Base-by-base conservation (phyloP, 1,139 yeast species). In the Pneumocystis jirovecii region DNA sequence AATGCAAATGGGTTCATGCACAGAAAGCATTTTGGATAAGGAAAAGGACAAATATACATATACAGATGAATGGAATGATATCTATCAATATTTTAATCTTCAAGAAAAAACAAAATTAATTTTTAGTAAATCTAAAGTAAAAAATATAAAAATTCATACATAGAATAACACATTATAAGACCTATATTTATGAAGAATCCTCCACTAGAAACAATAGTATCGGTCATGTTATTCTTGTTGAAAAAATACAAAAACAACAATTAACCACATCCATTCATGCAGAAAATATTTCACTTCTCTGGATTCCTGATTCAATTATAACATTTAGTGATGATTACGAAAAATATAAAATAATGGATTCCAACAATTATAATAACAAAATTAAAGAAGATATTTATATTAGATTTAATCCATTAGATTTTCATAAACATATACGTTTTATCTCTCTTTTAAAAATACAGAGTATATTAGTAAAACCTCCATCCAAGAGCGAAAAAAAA, bases 401-500 rank as follows among this genome's bases (percentile, higher is more conserved):
- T 15, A 17, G 4, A 21, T 29, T 15, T 60, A 10, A 25, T 31
- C 45, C 50, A 25, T 39, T 40, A 40, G 29, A 40, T 39, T 42
- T 17, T 29, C 65, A 63, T n/a, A 25, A 39, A 19, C 42, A 57
- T 63, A 34, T 42, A 42, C 61, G 87, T 0, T 88, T 85, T 21
- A 74, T 85, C 34, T 81, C 85, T 0, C 74, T 89, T 12, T 76
- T 82, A 35, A 83, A 80, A 67, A 74, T 93, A 3, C 91, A 85
- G 73, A 87, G 96, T 37, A 79, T 93, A 62, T 96, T 91, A 74
- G 82, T 87, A 12, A 81, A 97, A 66, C 85, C 85, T 5, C 96
- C 97, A 1, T 84, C 90, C 1, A 77, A 81, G 31, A 95, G 96
- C 0, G 86, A 89, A 85, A 93, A 97, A 96, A 83, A 83, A 76